Evolutionary conservation across 179 eudicot species (phyloP).

Genomic region (Camellia oleifera): DNA sequence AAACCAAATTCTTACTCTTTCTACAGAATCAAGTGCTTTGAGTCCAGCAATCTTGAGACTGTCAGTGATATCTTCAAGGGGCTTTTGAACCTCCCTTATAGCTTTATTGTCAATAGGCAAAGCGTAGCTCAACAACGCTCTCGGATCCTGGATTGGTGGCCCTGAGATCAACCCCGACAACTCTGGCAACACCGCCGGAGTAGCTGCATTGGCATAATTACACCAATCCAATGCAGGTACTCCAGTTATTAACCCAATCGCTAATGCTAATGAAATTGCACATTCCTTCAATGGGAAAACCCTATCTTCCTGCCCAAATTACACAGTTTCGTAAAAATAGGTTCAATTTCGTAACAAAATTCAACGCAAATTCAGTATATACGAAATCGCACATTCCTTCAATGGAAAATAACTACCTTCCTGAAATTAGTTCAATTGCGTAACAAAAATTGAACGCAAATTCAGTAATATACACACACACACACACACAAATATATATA

Average conservation of each 20-base stretch:
- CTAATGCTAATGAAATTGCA: constrained; percentile 77
- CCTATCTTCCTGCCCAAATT: constrained; percentile 44
- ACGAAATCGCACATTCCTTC: constrained; percentile 75
- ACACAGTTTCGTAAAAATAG: not conserved
- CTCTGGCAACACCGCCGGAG: constrained; percentile 63
- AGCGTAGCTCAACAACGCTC: constrained; percentile 74
- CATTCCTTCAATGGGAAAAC: constrained; percentile 58
- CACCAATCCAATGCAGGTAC: constrained; percentile 48
- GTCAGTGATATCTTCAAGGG: constrained; percentile 90
- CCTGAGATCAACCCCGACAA: constrained; percentile 86
- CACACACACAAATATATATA: not conserved
- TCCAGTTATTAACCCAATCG: constrained; percentile 68
- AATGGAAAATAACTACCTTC: constrained; percentile 38
- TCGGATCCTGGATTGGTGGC: constrained; percentile 97
- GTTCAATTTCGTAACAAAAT: not conserved
- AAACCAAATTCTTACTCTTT: constrained; percentile 57
- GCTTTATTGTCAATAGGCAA: constrained; percentile 94
- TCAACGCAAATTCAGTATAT: too few species aligned
- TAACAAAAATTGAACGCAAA: not conserved
- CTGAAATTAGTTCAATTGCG: constrained; percentile 28
- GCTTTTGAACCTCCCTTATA: constrained; percentile 93
- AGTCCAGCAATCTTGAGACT: constrained; percentile 87
- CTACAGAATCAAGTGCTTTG: constrained; percentile 85
- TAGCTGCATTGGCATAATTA: constrained; percentile 48
- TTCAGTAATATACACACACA: too few species aligned